phyloP scores from a whole-genome alignment of 495 filamentous ascomycete genomes.

The Neurospora sublineolata region DNA sequence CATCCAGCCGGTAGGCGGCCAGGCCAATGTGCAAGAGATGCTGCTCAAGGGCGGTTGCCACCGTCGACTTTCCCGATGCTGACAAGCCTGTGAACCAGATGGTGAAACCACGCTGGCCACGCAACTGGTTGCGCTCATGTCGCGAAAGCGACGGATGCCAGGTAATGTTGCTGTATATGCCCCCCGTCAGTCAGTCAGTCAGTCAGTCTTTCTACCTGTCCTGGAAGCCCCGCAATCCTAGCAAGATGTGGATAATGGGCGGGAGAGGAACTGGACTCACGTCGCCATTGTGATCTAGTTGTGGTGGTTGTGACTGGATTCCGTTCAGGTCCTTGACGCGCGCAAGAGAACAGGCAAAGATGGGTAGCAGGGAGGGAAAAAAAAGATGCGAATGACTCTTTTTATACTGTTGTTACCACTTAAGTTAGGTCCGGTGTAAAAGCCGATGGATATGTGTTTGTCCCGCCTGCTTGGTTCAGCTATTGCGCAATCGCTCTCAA shows the following conservation, averaged over 20 bases:
- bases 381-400: background rate
- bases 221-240: background rate
- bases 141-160: slow-evolving; percentile 89
- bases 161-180: slow-evolving; percentile 74
- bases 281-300: slow-evolving; percentile 5
- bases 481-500: background rate
- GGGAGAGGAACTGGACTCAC: slow-evolving; percentile 2
- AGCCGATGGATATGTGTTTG: background rate
- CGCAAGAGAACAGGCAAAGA: background rate
- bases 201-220: background rate
- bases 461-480: background rate
- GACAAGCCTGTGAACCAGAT: slow-evolving; percentile 97
- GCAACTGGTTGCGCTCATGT: slow-evolving; percentile 64
- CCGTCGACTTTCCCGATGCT: slow-evolving; percentile 90
- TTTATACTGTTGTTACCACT: background rate
- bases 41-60: slow-evolving; percentile 91
- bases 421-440: background rate
- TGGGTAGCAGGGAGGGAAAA: background rate
- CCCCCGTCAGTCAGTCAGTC: background rate
- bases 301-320: background rate
- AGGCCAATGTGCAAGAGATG: slow-evolving; percentile 77
- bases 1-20: slow-evolving; percentile 85
- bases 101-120: slow-evolving; percentile 81
- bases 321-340: background rate
- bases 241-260: background rate